phyloP scores from a whole-genome alignment of 768 basidiomycete species.

The Hericium coralloides region DNA sequence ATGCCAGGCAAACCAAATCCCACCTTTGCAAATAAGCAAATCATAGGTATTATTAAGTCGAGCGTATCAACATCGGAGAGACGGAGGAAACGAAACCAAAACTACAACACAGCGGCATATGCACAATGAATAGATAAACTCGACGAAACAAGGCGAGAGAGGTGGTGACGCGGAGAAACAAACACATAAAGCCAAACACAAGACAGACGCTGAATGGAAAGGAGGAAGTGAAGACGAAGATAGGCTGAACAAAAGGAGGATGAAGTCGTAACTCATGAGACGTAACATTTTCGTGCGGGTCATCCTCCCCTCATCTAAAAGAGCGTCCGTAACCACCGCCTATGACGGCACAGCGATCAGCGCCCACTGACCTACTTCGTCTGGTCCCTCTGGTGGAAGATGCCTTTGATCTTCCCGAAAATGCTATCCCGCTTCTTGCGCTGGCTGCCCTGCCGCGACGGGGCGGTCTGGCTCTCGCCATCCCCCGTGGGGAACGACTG shows the following conservation, averaged over 20 bases:
- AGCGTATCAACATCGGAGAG: not conserved
- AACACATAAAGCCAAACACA: not conserved
- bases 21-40: not conserved
- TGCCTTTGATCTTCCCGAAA: slow-evolving; percentile 12
- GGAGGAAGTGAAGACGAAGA: not conserved
- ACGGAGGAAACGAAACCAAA: not conserved
- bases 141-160: not conserved
- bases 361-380: slow-evolving; percentile 3
- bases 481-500: slow-evolving; percentile 6
- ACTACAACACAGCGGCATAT: not conserved
- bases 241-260: not conserved
- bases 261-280: not conserved
- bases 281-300: not conserved
- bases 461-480: slow-evolving; percentile 7
- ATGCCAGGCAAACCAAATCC: not conserved
- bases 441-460: slow-evolving; percentile 10
- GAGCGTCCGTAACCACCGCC: not conserved
- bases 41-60: not conserved
- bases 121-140: not conserved
- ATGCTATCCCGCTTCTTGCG: slow-evolving; percentile 14
- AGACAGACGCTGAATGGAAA: not conserved
- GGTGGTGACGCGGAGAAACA: not conserved
- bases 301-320: not conserved
- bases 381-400: slow-evolving; percentile 6
- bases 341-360: not conserved